Base-by-base conservation (phyloP, 805 yeast species). In the Schwanniomyces occidentalis region DNA sequence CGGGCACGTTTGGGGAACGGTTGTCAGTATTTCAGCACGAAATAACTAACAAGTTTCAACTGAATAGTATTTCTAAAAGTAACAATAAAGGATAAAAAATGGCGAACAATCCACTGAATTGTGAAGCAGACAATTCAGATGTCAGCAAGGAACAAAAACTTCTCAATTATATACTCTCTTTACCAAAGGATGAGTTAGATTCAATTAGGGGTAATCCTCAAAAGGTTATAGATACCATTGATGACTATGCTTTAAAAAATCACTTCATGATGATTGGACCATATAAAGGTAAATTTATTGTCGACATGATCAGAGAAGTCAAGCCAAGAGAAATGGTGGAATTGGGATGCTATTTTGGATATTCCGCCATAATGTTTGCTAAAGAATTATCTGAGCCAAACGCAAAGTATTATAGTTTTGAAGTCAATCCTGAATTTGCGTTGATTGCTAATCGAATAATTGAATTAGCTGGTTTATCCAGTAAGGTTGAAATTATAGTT, bases 311-410 rank as follows among this genome's bases (percentile, higher is more conserved):
- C 25, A 38, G 23, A 14, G 42, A 46, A 23, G 30, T 22, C 3
- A 45, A 50, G 22, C 63, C 67, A 13, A 46, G 48, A 19, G 30
- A 52, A 13, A 47, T 58, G 56, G 38, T 61, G 21, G 69, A 61
- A 31, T 44, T 61, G 34, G 69, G 69, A 14, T 51, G 58, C 17
- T 62, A 52, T 32, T 47, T 60, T 14, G 70, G 68, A 6, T 65
- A 64, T 34, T 58, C 66, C 1, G 72, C 71, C 15, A 49, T 66
- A 5, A 48, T 52, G 19, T 63, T 64, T 37, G 63, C 58, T 4
- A 44, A 45, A 9, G 58, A 50, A 21, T 38, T 63, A 24, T 34
- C 42, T 6, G 52, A 41, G 30, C 46, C 48, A 16, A 41, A 40
- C 14, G 58, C 62, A 6, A 57, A 52, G 32, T 65, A 52, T 51